phyloP scores from a whole-genome alignment of 2,329 filamentous ascomycete species.

The Pezicula rhizophila region DNA sequence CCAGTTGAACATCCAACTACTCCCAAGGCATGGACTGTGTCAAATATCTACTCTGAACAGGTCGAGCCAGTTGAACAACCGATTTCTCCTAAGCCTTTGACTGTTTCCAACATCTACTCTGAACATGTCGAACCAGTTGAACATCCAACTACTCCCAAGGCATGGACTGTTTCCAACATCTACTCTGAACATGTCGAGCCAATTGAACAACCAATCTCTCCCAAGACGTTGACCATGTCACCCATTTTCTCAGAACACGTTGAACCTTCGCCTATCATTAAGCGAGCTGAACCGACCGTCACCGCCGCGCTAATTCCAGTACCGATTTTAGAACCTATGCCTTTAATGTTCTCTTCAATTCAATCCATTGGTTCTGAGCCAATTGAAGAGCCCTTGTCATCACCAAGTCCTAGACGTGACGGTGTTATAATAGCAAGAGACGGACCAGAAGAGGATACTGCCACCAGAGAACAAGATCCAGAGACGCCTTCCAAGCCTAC shows the following conservation, averaged over 20 bases:
- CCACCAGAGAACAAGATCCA: conserved; percentile 26
- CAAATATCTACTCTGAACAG: conserved; percentile 39
- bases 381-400: conserved; percentile 23
- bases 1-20: background rate
- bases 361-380: conserved; percentile 24
- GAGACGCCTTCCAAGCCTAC: conserved; percentile 33
- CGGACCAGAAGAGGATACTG: conserved; percentile 23
- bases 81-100: conserved; percentile 19
- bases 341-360: conserved; percentile 24
- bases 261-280: background rate
- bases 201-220: background rate
- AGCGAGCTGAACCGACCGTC: background rate
- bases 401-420: conserved; percentile 47
- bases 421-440: conserved; percentile 52
- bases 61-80: conserved; percentile 26
- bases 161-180: background rate
- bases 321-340: conserved; percentile 15
- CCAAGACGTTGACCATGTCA: background rate
- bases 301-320: background rate
- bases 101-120: conserved; percentile 40
- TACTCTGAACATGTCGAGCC: conserved; percentile 9
- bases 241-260: background rate
- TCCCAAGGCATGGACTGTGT: conserved; percentile 29
- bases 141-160: background rate
- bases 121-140: conserved; percentile 35